Evolutionary conservation across 306 rosid species (phyloP).

Genomic region (Adenanthera pavonina): DNA sequence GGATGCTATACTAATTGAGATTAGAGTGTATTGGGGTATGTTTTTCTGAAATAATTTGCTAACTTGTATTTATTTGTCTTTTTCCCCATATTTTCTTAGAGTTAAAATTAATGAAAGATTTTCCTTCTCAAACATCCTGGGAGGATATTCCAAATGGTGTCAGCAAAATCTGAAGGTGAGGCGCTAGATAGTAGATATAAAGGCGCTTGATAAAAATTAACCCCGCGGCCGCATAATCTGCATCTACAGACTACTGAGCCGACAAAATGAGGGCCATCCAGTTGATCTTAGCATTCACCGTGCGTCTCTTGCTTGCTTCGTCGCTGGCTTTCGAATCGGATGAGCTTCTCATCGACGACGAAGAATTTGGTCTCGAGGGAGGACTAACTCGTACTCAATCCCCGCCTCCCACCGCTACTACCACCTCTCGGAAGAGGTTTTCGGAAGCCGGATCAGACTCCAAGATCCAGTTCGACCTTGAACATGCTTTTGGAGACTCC

Average conservation of each 20-base stretch:
- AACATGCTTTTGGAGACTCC: constrained; percentile 91
- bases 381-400: constrained; percentile 53
- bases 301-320: constrained; percentile 37
- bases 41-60: too few relatives aligned
- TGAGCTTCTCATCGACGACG: constrained; percentile 90
- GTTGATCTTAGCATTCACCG: constrained; percentile 39
- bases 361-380: constrained; percentile 91
- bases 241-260: not conserved
- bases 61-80: too few relatives aligned
- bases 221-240: not conserved
- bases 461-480: constrained; percentile 85
- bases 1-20: too few relatives aligned
- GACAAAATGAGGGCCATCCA: constrained; percentile 37
- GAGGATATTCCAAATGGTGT: too few relatives aligned
- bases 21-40: too few relatives aligned
- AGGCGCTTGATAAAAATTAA: not conserved
- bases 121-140: too few relatives aligned
- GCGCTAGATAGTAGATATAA: too few relatives aligned
- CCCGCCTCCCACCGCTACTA: constrained; percentile 43
- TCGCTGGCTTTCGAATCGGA: constrained; percentile 83
- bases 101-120: too few relatives aligned
- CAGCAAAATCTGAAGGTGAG: too few relatives aligned
- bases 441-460: constrained; percentile 84
- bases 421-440: constrained; percentile 62
- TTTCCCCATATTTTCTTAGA: too few relatives aligned